A percentile compares a stretch with the other conserved stretches of the same genome.
These are phyloP conservation scores for Fusarium torreyae DNA, from an alignment of 2,329 filamentous ascomycete species.

Conservation along the genomic window DNA sequence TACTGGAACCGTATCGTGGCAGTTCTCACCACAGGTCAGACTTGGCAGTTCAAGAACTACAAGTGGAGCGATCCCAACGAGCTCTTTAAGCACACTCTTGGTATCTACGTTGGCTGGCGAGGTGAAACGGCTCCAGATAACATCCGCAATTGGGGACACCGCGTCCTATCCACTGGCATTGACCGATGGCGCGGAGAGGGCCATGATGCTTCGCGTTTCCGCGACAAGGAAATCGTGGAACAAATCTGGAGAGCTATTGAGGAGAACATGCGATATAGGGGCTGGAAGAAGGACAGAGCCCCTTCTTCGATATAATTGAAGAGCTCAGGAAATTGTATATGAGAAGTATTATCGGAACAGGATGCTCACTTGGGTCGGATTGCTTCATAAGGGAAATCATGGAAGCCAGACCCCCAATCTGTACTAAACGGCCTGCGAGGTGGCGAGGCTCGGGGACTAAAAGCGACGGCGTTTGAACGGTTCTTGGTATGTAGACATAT, in stretches of 20 bases:
- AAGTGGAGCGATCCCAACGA: constrained; percentile 93
- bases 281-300: constrained; percentile 82
- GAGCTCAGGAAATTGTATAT: constrained; percentile 1
- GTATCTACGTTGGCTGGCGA: constrained; percentile 92
- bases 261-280: constrained; percentile 85
- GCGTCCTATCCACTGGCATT: constrained; percentile 83
- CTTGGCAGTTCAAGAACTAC: constrained; percentile 99
- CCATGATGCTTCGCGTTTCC: constrained; percentile 75
- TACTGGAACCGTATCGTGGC: constrained; percentile 97
- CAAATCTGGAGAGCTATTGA: constrained; percentile 93
- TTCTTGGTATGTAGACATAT: constrained; percentile 42
- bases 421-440: constrained; percentile 34
- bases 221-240: constrained; percentile 94
- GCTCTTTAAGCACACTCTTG: constrained; percentile 89
- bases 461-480: constrained; percentile 53
- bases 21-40: constrained; percentile 97
- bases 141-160: constrained; percentile 87
- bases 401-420: constrained; percentile 22
- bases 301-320: constrained; percentile 65
- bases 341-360: constrained; percentile 16
- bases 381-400: constrained; percentile 17
- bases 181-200: constrained; percentile 82
- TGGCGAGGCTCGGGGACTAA: constrained; percentile 39
- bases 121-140: constrained; percentile 84
- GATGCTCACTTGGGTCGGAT: constrained; percentile 1